Percentiles rank a stretch among this genome's conserved stretches.
Evolutionary conservation across 768 basidiomycete species (phyloP).

Genomic region (Coprinopsis sp.): DNA sequence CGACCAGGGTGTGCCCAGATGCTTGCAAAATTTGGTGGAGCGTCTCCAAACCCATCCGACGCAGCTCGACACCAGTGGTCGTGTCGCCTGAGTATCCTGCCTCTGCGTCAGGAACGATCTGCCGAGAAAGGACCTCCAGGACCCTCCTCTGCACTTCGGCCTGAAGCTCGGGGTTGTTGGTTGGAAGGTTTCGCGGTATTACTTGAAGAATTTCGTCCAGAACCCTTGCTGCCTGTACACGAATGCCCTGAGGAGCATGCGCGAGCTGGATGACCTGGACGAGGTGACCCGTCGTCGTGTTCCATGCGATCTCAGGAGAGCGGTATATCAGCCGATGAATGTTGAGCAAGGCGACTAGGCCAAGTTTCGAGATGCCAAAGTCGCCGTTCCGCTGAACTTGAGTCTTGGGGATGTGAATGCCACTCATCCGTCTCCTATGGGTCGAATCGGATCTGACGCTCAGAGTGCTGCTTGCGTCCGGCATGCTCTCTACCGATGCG

Average conservation of each 20-base stretch:
- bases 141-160: slow-evolving; percentile 75
- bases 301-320: slow-evolving; percentile 83
- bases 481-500: slow-evolving; percentile 33
- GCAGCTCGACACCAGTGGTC: slow-evolving; percentile 64
- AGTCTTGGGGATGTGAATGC: slow-evolving; percentile 78
- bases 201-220: slow-evolving; percentile 79
- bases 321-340: slow-evolving; percentile 83
- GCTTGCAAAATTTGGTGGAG: slow-evolving; percentile 87
- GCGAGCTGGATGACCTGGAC: slow-evolving; percentile 69
- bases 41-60: slow-evolving; percentile 85
- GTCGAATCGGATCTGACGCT: slow-evolving; percentile 34
- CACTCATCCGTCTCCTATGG: slow-evolving; percentile 75
- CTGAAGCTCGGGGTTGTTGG: slow-evolving; percentile 56
- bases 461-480: slow-evolving; percentile 29
- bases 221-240: slow-evolving; percentile 84
- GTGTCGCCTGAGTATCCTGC: slow-evolving; percentile 31
- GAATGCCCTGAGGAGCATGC: slow-evolving; percentile 69
- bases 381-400: slow-evolving; percentile 86
- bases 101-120: slow-evolving; percentile 54
- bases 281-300: slow-evolving; percentile 73
- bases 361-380: slow-evolving; percentile 87
- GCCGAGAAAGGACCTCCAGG: slow-evolving; percentile 77
- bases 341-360: slow-evolving; percentile 75
- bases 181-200: slow-evolving; percentile 64
- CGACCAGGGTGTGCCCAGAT: slow-evolving; percentile 85